Conservation (phyloP, 371 early-diverging fungal genomes). For the Fennellomyces sp. region DNA sequence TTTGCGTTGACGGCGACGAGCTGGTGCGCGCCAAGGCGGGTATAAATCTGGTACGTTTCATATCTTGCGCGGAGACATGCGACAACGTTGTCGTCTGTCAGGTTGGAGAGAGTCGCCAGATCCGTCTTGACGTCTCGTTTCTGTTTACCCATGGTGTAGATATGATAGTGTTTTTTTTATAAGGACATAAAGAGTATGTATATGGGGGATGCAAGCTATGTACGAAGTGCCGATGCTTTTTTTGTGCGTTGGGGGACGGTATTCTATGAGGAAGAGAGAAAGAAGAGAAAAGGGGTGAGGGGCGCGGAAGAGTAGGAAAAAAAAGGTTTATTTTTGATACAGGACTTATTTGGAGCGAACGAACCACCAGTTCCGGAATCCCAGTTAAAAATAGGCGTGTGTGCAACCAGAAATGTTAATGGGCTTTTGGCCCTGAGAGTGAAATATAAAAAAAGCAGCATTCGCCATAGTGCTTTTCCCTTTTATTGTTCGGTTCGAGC, state of each 20-base stretch:
- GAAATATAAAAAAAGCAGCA: neutral
- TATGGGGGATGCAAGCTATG: neutral
- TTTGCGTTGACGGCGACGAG: constrained; percentile 51
- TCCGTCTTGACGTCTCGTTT: constrained; percentile 21
- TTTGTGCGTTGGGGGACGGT: neutral
- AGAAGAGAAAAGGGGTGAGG: neutral
- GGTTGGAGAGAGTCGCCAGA: constrained; percentile 29
- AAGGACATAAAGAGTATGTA: neutral
- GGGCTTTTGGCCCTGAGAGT: neutral
- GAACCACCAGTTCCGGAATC: neutral
- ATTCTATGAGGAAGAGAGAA: neutral
- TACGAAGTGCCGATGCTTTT: neutral
- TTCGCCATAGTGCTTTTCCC: neutral
- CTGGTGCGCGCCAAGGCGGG: constrained; percentile 65
- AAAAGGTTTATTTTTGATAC: constrained; percentile 7
- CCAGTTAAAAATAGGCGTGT: neutral
- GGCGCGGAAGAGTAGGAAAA: neutral
- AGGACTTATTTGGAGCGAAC: neutral
- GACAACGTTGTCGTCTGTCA: constrained; percentile 47
- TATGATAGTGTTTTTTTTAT: neutral
- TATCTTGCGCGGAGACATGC: constrained; percentile 49
- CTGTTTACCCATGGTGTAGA: constrained; percentile 5
- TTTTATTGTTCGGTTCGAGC: neutral
- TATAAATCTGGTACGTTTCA: constrained; percentile 58
- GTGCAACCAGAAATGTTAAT: neutral